Evolutionary conservation across 176 grass and related monocot genomes (phyloP).

Genomic region (Aegilops sharonensis): DNA sequence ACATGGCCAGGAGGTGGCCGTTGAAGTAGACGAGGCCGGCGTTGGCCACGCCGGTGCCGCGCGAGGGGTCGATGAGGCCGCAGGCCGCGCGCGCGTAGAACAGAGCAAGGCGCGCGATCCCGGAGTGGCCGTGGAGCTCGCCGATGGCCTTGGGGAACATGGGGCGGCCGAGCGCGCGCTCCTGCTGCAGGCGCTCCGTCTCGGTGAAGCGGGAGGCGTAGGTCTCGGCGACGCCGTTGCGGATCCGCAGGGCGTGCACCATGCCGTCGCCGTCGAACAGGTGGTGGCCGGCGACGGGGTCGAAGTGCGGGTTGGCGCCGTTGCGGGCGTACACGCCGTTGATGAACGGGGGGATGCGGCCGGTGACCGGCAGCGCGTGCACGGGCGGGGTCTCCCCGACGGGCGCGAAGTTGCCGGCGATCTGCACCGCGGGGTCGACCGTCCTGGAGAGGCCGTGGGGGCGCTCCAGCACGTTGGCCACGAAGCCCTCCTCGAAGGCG

Average conservation of each 20-base stretch:
- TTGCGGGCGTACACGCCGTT: conserved; percentile 81
- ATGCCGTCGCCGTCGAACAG: conserved; percentile 96
- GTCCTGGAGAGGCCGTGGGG: conserved; percentile 62
- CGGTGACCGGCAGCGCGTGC: conserved; percentile 35
- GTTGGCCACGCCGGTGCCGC: conserved; percentile 84
- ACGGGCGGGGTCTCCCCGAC: conserved; percentile 53
- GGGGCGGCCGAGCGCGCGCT: conserved; percentile 50
- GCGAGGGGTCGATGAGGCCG: conserved; percentile 62
- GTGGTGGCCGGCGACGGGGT: conserved; percentile 83
- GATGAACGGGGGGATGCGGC: conserved; percentile 76
- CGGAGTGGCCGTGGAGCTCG: conserved; percentile 91
- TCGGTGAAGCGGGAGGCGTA: conserved; percentile 80
- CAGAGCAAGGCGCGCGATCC: conserved; percentile 71
- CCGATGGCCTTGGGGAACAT: conserved; percentile 95
- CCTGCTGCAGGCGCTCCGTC: conserved; percentile 66
- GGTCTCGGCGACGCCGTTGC: conserved; percentile 59
- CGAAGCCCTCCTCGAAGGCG: conserved; percentile 66
- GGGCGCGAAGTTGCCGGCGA: conserved; percentile 80
- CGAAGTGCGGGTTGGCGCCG: conserved; percentile 86
- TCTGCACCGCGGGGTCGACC: conserved; percentile 75
- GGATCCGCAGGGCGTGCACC: conserved; percentile 69
- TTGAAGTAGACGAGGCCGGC: conserved; percentile 83
- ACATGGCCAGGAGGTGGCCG: conserved; percentile 86
- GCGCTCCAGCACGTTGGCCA: conserved; percentile 57
- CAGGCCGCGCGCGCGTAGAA: conserved; percentile 73